Evolutionary conservation across 495 filamentous ascomycete species (phyloP).

Genomic region (Penicillium coffeae): DNA sequence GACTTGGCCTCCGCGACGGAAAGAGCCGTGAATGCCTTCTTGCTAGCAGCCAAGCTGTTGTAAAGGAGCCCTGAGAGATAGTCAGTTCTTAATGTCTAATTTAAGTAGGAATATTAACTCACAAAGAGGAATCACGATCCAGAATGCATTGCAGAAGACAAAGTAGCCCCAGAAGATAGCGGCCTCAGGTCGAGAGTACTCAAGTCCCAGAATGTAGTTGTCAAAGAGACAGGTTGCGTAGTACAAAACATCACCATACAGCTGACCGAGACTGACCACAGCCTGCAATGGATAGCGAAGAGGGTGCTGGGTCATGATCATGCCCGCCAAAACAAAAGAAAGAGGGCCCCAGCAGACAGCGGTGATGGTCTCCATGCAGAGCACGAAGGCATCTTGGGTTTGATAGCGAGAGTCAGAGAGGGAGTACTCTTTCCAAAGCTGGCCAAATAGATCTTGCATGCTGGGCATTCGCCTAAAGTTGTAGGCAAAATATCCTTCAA

Average conservation of each 20-base stretch:
- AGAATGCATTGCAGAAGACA: slow-evolving; percentile 78
- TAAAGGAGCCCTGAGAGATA: background rate
- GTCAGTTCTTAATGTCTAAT: background rate
- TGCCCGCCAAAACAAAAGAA: slow-evolving; percentile 61
- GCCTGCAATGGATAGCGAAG: slow-evolving; percentile 70
- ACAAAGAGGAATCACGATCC: slow-evolving; percentile 71
- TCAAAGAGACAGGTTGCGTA: slow-evolving; percentile 76
- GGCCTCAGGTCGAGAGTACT: slow-evolving; percentile 70
- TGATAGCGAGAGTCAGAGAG: slow-evolving; percentile 80
- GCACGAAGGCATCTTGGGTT: slow-evolving; percentile 71
- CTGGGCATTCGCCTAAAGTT: slow-evolving; percentile 58
- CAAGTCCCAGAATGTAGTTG: slow-evolving; percentile 44
- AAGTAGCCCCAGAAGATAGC: slow-evolving; percentile 89
- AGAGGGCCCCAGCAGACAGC: slow-evolving; percentile 83
- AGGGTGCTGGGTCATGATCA: slow-evolving; percentile 55
- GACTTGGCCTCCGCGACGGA: background rate
- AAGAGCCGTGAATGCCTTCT: background rate
- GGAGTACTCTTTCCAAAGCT: slow-evolving; percentile 87
- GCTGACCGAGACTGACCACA: slow-evolving; percentile 69
- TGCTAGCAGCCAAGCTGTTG: background rate
- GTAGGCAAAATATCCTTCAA: slow-evolving; percentile 76
- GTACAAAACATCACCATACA: slow-evolving; percentile 84
- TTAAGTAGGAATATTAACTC: slow-evolving; percentile 21
- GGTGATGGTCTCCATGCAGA: slow-evolving; percentile 81
- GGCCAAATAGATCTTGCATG: slow-evolving; percentile 62